phyloP scores from a whole-genome alignment of 202 grass and related monocot species.

The Carex arenaria region DNA sequence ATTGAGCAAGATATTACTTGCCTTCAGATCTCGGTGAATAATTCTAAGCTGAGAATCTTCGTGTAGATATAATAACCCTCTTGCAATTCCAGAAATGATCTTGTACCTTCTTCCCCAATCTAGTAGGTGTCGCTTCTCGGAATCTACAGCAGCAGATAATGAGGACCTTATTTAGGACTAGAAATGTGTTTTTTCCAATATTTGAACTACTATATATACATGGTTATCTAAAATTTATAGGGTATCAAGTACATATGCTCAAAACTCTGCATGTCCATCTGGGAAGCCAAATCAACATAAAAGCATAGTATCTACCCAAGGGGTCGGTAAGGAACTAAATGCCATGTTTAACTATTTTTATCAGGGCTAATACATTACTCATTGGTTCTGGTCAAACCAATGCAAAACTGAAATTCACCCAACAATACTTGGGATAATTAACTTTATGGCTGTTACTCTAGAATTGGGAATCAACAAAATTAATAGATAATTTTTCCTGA shows the following conservation, averaged over 20 bases:
- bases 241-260: not conserved
- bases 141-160: not conserved
- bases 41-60: constrained; percentile 52
- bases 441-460: not conserved
- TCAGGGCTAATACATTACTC: not conserved
- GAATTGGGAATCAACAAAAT: not conserved
- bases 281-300: not conserved
- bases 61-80: constrained; percentile 51
- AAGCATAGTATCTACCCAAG: not conserved
- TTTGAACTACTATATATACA: not conserved
- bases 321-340: not conserved
- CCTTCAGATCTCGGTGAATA: constrained; percentile 54
- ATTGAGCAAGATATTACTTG: constrained; percentile 51
- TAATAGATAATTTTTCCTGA: not conserved
- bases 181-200: not conserved
- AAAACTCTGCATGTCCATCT: not conserved
- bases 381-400: not conserved
- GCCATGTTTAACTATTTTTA: not conserved
- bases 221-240: not conserved
- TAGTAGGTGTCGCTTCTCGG: constrained; percentile 5
- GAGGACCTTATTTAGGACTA: not conserved
- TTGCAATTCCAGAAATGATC: constrained; percentile 45
- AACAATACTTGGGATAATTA: not conserved
- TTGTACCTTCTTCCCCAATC: constrained; percentile 45
- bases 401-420: not conserved